Conservation (phyloP, 2,329 filamentous ascomycete genomes). For the Cladosporium halotolerans region DNA sequence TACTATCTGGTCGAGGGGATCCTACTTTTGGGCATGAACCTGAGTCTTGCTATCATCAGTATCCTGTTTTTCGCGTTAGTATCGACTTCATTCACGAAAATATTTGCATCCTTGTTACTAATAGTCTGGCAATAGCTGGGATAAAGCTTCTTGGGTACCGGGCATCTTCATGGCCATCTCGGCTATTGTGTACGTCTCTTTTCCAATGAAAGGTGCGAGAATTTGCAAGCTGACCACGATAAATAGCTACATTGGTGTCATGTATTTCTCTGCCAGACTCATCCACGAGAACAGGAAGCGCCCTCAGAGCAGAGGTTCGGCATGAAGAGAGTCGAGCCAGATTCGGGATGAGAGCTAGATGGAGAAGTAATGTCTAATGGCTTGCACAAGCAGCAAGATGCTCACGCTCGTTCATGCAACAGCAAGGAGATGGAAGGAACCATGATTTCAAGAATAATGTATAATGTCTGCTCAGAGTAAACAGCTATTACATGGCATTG, state of each 20-base stretch:
- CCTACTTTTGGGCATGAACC: background rate
- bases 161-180: background rate
- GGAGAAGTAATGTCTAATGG: too few species aligned
- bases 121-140: background rate
- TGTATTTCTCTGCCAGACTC: background rate
- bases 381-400: too few species aligned
- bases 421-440: too few species aligned
- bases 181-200: background rate
- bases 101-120: background rate
- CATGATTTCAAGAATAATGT: too few species aligned
- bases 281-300: background rate
- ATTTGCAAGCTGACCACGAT: background rate
- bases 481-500: too few species aligned
- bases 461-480: too few species aligned
- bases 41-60: background rate
- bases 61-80: background rate
- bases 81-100: background rate
- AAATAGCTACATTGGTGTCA: conserved; percentile 1
- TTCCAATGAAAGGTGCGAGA: background rate
- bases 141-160: background rate
- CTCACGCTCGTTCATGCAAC: too few species aligned
- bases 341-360: too few species aligned
- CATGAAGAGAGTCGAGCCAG: background rate
- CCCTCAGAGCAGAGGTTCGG: background rate
- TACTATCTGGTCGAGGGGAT: conserved; percentile 1